A percentile compares a stretch with the other conserved stretches of the same genome.
These are phyloP conservation scores for Psophocarpus tetragonolobus DNA, from an alignment of 306 rosid species.

Conservation along the genomic window DNA sequence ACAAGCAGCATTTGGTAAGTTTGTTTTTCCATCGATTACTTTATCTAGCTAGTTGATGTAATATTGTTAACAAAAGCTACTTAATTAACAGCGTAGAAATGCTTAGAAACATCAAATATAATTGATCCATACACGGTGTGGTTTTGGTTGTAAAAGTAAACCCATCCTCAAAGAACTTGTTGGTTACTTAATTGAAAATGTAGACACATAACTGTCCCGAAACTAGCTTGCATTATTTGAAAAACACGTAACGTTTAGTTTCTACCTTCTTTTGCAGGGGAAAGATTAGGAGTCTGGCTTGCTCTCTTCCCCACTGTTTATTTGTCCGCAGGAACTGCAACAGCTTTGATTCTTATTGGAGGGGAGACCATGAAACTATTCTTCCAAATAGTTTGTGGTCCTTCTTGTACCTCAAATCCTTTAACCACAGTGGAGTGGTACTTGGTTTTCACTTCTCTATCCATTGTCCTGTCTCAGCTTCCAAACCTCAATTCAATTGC, in stretches of 20 bases:
- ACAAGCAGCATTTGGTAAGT: slow-evolving; percentile 97
- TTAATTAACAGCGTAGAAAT: not conserved
- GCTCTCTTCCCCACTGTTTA: slow-evolving; percentile 94
- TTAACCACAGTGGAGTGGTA: slow-evolving; percentile 97
- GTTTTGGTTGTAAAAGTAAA: not conserved
- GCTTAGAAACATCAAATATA: not conserved
- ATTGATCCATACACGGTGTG: not conserved
- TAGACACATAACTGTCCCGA: slow-evolving; percentile 1
- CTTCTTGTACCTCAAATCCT: slow-evolving; percentile 85
- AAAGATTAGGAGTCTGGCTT: slow-evolving; percentile 97
- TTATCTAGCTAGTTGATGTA: not conserved
- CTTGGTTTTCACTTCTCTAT: slow-evolving; percentile 89
- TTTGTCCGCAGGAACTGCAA: slow-evolving; percentile 98
- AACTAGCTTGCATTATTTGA: slow-evolving; percentile 23
- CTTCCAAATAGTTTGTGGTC: slow-evolving; percentile 94
- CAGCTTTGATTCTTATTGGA: slow-evolving; percentile 95
- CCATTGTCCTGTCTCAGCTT: slow-evolving; percentile 94
- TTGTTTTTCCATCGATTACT: slow-evolving; percentile 17
- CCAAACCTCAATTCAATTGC: slow-evolving; percentile 98
- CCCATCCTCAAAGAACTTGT: not conserved
- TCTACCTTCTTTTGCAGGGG: slow-evolving; percentile 59
- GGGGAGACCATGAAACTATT: slow-evolving; percentile 99
- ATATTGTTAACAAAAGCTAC: not conserved
- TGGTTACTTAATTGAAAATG: not conserved
- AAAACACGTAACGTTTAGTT: slow-evolving; percentile 4